phyloP scores from a whole-genome alignment of 2,329 filamentous ascomycete species.

The Aspergillus sp. region DNA sequence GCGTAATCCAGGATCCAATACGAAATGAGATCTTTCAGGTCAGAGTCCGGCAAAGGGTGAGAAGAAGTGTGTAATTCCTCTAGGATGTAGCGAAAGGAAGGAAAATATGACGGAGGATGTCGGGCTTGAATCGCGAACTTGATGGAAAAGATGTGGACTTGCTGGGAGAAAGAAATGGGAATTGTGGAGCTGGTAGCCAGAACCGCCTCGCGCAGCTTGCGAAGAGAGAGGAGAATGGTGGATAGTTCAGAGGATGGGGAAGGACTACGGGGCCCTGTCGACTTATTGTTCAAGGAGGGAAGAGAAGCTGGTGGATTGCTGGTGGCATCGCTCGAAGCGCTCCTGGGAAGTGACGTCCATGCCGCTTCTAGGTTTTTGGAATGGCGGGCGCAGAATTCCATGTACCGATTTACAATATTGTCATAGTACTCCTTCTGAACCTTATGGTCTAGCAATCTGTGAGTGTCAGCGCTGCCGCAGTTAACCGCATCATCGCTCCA shows the following conservation, averaged over 20 bases:
- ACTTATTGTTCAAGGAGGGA: slow-evolving; percentile 22
- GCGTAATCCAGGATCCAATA: slow-evolving; percentile 87
- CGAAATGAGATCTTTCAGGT: slow-evolving; percentile 75
- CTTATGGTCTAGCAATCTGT: slow-evolving; percentile 71
- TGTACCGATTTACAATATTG: slow-evolving; percentile 84
- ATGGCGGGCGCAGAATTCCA: slow-evolving; percentile 80
- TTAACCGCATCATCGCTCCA: background rate
- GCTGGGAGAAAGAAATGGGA: slow-evolving; percentile 77
- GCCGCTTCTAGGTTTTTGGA: slow-evolving; percentile 72
- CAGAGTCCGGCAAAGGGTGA: slow-evolving; percentile 68
- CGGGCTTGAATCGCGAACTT: slow-evolving; percentile 77
- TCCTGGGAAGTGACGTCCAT: slow-evolving; percentile 64
- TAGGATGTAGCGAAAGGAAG: slow-evolving; percentile 79
- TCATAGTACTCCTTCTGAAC: slow-evolving; percentile 83
- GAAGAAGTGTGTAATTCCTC: slow-evolving; percentile 65
- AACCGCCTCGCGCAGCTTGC: slow-evolving; percentile 89
- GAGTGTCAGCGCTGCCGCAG: slow-evolving; percentile 22
- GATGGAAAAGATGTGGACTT: slow-evolving; percentile 89
- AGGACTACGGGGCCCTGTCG: slow-evolving; percentile 30
- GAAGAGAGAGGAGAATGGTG: slow-evolving; percentile 76
- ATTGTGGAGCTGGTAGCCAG: slow-evolving; percentile 70
- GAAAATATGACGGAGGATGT: slow-evolving; percentile 86
- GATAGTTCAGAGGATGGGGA: slow-evolving; percentile 66
- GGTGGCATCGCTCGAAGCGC: slow-evolving; percentile 41
- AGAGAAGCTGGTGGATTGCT: slow-evolving; percentile 41